These are phyloP conservation scores for Coemansia sp. DNA, from an alignment of 192 early-diverging fungal species.

Conservation along the genomic window DNA sequence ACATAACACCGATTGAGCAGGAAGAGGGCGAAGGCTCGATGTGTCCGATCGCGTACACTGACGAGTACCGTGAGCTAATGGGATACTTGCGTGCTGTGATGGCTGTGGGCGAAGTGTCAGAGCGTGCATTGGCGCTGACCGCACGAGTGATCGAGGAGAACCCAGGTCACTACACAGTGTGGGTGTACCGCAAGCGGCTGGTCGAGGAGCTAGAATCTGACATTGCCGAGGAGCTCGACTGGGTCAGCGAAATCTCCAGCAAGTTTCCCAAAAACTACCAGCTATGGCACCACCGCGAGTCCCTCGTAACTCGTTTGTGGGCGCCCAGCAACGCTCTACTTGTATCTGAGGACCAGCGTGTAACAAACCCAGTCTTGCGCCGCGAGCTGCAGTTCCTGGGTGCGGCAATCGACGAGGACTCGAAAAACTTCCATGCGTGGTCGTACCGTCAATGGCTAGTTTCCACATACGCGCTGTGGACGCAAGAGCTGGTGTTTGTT, in stretches of 20 bases:
- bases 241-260: conserved; percentile 66
- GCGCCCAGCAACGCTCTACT: conserved; percentile 13
- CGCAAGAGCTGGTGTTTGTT: conserved; percentile 71
- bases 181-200: conserved; percentile 87
- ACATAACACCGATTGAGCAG: conserved; percentile 44
- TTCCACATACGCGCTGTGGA: conserved; percentile 71
- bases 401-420: conserved; percentile 68
- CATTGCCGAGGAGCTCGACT: conserved; percentile 73
- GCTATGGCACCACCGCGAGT: conserved; percentile 71
- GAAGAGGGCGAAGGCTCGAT: conserved; percentile 31
- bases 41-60: conserved; percentile 50
- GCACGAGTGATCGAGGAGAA: conserved; percentile 76
- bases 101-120: conserved; percentile 66
- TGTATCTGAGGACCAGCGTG: conserved; percentile 34
- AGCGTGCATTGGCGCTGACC: conserved; percentile 82
- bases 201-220: conserved; percentile 67
- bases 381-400: conserved; percentile 76
- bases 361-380: conserved; percentile 46
- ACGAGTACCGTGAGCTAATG: conserved; percentile 62
- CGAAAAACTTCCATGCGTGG: conserved; percentile 99
- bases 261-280: conserved; percentile 93
- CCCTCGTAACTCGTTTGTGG: conserved; percentile 25
- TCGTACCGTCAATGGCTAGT: conserved; percentile 95
- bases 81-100: conserved; percentile 83
- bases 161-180: conserved; percentile 93